phyloP scores from a whole-genome alignment of 306 rosid genomes.

The Cercis canadensis region DNA sequence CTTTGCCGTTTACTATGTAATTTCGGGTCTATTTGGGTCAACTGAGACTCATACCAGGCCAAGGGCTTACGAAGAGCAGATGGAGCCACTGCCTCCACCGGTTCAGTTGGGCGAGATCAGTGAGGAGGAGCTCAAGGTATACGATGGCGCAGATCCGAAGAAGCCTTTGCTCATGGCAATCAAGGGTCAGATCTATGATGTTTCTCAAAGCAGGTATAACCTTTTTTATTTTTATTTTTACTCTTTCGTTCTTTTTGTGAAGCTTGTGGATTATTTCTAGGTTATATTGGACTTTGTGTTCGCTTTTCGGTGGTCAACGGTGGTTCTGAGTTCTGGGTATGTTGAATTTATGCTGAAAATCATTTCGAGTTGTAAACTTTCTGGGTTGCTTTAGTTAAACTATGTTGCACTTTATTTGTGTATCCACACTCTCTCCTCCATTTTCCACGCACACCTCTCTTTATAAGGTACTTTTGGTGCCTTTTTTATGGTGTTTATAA shows the following conservation, averaged over 20 bases:
- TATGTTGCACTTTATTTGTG: background rate
- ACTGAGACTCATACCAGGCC: constrained; percentile 32
- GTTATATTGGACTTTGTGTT: constrained; percentile 27
- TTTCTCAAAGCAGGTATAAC: constrained; percentile 83
- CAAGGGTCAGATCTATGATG: constrained; percentile 99
- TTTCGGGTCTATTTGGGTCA: constrained; percentile 69
- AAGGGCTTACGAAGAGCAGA: constrained; percentile 47
- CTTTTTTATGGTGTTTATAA: background rate
- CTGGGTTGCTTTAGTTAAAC: background rate
- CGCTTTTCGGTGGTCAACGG: constrained; percentile 3
- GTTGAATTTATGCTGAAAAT: background rate
- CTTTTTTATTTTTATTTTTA: background rate
- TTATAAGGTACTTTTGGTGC: background rate
- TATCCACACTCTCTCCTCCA: background rate
- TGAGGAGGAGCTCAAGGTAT: constrained; percentile 70
- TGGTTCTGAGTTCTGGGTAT: constrained; percentile 26
- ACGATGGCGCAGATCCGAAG: constrained; percentile 71
- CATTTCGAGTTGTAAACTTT: background rate
- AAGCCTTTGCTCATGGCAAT: constrained; percentile 95
- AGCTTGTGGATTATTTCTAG: background rate
- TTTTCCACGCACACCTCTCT: background rate
- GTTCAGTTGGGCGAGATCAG: constrained; percentile 91
- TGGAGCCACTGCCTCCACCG: constrained; percentile 79
- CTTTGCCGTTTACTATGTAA: constrained; percentile 63
- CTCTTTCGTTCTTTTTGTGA: background rate